Evolutionary conservation across 1,284 basidiomycete genomes (phyloP), one percentile per base, ranked within the genome.

Genomic region (Apiotrichum domesticum): DNA sequence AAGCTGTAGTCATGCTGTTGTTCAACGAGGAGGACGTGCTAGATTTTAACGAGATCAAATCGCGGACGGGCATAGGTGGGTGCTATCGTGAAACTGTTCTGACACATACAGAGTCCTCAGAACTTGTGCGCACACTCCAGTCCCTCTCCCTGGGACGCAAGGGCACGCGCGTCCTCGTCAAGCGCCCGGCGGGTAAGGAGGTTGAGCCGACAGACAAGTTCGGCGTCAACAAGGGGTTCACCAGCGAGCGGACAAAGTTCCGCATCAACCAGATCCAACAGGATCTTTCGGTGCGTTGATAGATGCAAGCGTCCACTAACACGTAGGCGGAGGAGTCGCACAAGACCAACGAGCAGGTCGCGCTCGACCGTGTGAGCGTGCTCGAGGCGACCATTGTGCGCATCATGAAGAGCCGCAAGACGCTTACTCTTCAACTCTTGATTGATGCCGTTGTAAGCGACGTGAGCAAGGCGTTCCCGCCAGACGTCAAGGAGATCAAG

Each of bases 191-290:
- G 1, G 88, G 90, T 3, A 85, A 83, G 66, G 92, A 96, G 21
- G 86, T 98, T 40, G 74, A 85, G 35, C 83, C 87, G 43, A 79
- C 75, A 0, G 95, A 98, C 72, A 73, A 83, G 52, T 95, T 98
- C 73, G 74, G 75, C 37, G 90, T 88, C 79, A 97, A 98, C 75
- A 80, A 84, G 47, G 84, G 83, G 14, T 96, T 98, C 74, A 84
- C 85, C 44, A 89, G 95, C 69, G 82, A 87, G 7, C 82, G 85
- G 32, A 79, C 85, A 50, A 88, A 87, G 66, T 84, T 98, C 48
- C 88, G 90, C 73, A 95, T 98, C 79, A 97, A 95, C 71, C 90
- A 93, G 52, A 96, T 98, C 61, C 95, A 98, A 76, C 87, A 87
- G 47, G 92, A 93, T 70, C 88, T 93, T 66, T 86, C 90, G 58